Evolutionary conservation across 352 stramenopile species (phyloP).

Genomic region (Sclerospora graminicola): DNA sequence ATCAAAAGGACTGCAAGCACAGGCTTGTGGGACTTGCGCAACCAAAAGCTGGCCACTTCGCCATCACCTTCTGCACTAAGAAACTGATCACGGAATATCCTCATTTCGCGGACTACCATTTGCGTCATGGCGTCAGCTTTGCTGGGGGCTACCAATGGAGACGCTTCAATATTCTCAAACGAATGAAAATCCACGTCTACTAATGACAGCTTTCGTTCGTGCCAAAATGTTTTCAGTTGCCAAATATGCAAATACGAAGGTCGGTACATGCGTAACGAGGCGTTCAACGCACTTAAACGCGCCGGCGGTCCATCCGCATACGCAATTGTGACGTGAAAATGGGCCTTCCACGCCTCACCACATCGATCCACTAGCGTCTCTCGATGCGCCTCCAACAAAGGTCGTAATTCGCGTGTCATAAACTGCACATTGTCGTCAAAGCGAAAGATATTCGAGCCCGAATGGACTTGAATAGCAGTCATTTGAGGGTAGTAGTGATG

Average conservation of each 20-base stretch:
- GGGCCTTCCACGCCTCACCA: slow-evolving; percentile 88
- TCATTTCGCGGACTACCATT: slow-evolving; percentile 91
- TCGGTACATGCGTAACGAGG: slow-evolving; percentile 89
- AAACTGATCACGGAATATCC: slow-evolving; percentile 76
- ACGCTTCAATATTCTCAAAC: slow-evolving; percentile 96
- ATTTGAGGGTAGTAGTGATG: slow-evolving; percentile 87
- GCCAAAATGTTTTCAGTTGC: slow-evolving; percentile 99
- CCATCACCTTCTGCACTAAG: slow-evolving; percentile 50
- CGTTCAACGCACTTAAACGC: slow-evolving; percentile 93
- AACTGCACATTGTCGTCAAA: slow-evolving; percentile 96
- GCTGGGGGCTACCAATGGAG: slow-evolving; percentile 75
- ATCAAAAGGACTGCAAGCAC: slow-evolving; percentile 96
- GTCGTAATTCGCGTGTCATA: slow-evolving; percentile 92
- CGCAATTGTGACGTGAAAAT: slow-evolving; percentile 93
- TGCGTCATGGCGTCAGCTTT: slow-evolving; percentile 78
- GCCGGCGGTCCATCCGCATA: slow-evolving; percentile 95
- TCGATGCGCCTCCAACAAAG: slow-evolving; percentile 89
- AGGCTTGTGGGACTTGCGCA: slow-evolving; percentile 96
- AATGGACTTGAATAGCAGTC: slow-evolving; percentile 92
- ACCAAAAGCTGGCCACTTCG: slow-evolving; percentile 94
- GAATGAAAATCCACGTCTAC: slow-evolving; percentile 94
- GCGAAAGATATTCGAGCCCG: slow-evolving; percentile 92
- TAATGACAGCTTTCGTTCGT: slow-evolving; percentile 91
- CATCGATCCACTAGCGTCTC: slow-evolving; percentile 88
- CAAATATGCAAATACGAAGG: slow-evolving; percentile 97